These are phyloP conservation scores for Capsicum baccatum DNA, from an alignment of 257 asterid species.

Conservation along the genomic window DNA sequence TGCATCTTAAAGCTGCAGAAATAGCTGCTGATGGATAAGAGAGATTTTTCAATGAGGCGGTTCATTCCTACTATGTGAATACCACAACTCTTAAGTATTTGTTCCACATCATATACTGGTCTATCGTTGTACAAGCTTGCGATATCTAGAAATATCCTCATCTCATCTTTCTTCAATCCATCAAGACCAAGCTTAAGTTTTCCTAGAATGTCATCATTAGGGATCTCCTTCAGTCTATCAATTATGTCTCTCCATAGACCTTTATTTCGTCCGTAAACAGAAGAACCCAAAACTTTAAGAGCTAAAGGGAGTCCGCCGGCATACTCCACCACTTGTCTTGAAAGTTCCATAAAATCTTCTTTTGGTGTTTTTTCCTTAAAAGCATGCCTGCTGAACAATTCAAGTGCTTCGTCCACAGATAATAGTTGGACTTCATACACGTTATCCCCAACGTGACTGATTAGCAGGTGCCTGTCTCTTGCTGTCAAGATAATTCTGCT, in stretches of 20 bases:
- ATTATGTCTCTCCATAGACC: not conserved
- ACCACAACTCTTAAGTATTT: not conserved
- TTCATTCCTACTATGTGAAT: not conserved
- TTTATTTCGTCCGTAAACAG: not conserved
- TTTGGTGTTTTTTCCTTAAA: not conserved
- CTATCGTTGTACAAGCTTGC: not conserved
- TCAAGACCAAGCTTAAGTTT: not conserved
- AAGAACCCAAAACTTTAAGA: constrained; percentile 31
- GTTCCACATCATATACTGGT: not conserved
- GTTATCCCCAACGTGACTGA: not conserved
- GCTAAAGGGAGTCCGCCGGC: constrained; percentile 27
- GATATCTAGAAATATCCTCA: not conserved
- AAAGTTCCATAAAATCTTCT: not conserved
- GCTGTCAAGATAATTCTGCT: constrained; percentile 25
- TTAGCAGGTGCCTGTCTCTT: not conserved
- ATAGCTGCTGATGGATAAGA: not conserved
- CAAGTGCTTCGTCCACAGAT: not conserved
- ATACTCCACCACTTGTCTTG: not conserved
- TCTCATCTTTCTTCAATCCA: not conserved
- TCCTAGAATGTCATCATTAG: not conserved
- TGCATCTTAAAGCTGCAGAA: not conserved
- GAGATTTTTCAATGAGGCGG: not conserved
- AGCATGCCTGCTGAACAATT: constrained; percentile 14
- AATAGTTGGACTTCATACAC: not conserved
- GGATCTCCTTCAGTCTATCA: not conserved